Evolutionary conservation across 352 stramenopile species (phyloP).

Genomic region (Phytophthora meadii): DNA sequence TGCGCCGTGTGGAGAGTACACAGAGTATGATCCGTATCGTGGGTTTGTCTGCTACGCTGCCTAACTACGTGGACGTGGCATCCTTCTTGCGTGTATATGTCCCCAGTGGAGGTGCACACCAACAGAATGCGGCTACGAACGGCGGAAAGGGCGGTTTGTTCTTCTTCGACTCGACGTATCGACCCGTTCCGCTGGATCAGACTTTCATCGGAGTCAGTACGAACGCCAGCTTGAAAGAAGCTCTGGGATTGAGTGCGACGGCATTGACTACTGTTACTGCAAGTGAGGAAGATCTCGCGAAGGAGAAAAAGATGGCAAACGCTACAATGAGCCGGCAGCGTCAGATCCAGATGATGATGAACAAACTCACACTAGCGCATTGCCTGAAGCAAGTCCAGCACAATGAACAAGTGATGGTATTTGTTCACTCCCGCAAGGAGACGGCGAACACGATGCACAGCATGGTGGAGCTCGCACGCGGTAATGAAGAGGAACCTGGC

Average conservation of each 20-base stretch:
- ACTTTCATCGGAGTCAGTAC: constrained; percentile 97
- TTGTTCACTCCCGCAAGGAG: constrained; percentile 99
- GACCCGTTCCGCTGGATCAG: constrained; percentile 98
- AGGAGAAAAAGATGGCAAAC: constrained; percentile 45
- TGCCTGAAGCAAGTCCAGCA: constrained; percentile 72
- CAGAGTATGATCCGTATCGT: constrained; percentile 98
- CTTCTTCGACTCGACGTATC: constrained; percentile 98
- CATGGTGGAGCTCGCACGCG: constrained; percentile 90
- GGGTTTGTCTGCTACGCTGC: constrained; percentile 98
- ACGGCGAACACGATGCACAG: constrained; percentile 95
- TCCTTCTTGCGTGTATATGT: constrained; percentile 96
- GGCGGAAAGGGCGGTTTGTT: constrained; percentile 93
- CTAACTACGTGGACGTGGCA: constrained; percentile 99
- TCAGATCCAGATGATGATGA: constrained; percentile 85
- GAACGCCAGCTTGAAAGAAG: constrained; percentile 69
- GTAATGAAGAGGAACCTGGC: constrained; percentile 63
- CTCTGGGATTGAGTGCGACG: constrained; percentile 54
- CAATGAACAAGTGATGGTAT: constrained; percentile 97
- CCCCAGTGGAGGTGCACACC: constrained; percentile 48
- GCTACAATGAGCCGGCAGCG: constrained; percentile 63
- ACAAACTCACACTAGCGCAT: constrained; percentile 81
- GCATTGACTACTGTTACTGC: constrained; percentile 55
- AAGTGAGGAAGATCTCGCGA: constrained; percentile 53
- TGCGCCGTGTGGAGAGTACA: constrained; percentile 97
- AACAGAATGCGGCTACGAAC: constrained; percentile 79